Base-by-base conservation (phyloP, 768 basidiomycete genomes). In the Trametes elegans region DNA sequence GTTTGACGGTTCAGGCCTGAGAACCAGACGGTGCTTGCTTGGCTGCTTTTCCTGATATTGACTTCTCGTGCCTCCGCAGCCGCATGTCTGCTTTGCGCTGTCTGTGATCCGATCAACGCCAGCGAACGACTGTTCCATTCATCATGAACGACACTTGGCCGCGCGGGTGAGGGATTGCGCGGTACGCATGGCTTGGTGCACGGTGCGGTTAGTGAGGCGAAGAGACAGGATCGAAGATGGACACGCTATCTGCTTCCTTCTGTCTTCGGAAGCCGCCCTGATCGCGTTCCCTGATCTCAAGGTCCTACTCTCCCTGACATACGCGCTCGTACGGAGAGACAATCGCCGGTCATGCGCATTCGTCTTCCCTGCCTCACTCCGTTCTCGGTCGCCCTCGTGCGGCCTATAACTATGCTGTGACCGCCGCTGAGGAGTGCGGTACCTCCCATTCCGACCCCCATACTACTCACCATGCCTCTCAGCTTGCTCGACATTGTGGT, bases 401-500 rank as follows among this genome's bases (percentile, higher is more conserved):
- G 11, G 24, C n/a, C 42, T 53, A 44, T 53, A 53, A 44, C 51
- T 44, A 53, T 43, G 10, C 43, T 13, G 31, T 32, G 32, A 23
- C 21, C 21, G 13, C 16, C 28, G 14, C 19, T 31, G 19, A 28
- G 9, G 10, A 21, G 32, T 19, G 26, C 47, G 26, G 46, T 16
- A 27, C 31, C 29, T 18, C 23, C 18, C 27, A 16, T 14, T 39
- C 49, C 36, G 11, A 26, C 19, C 6, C 28, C n/a, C 19, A 18
- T 45, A 7, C 35, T 18, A 26, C 26, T 23, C 38, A 49, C 24
- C 19, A 58, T 58, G 51, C 24, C 39, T 9, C 46, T 58, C 34
- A 41, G 31, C 43, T 27, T 58, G 45, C 39, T 31, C 26, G 51
- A 49, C 57, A 14, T 44, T 14, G 57, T 59, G 52, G 57, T 59